phyloP scores from a whole-genome alignment of 148 eudicot genomes.

The Cornus suecica region DNA sequence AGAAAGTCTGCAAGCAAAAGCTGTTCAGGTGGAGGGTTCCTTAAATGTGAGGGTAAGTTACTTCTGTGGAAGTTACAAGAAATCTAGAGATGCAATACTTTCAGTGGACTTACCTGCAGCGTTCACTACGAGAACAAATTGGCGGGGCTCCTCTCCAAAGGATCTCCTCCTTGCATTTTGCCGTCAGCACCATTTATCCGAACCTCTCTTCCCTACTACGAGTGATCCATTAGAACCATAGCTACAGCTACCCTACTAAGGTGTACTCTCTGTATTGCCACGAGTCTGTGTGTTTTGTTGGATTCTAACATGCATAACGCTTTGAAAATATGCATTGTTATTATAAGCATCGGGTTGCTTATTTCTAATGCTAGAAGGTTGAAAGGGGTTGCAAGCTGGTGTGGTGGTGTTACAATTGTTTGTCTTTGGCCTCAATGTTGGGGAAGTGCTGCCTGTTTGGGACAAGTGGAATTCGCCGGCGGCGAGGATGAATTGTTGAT shows the following conservation, averaged over 20 bases:
- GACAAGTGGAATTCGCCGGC: too few relatives aligned
- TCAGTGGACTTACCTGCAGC: conserved; percentile 67
- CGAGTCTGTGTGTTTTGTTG: too few relatives aligned
- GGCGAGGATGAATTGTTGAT: too few relatives aligned
- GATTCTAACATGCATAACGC: conserved; percentile 18
- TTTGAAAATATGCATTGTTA: too few relatives aligned
- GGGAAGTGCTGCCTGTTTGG: too few relatives aligned
- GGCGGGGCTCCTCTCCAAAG: conserved; percentile 90
- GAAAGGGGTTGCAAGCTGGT: too few relatives aligned
- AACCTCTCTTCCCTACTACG: conserved; percentile 56
- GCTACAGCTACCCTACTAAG: conserved; percentile 23
- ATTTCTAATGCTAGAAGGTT: too few relatives aligned
- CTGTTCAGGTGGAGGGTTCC: conserved; percentile 30
- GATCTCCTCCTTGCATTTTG: conserved; percentile 77
- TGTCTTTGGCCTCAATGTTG: too few relatives aligned
- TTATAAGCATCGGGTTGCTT: too few relatives aligned
- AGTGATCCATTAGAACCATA: conserved; percentile 28
- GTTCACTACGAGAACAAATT: conserved; percentile 63
- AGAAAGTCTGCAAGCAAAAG: conserved; percentile 19
- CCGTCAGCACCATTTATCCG: conserved; percentile 77
- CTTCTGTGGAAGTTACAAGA: conserved; percentile 64
- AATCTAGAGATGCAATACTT: conserved; percentile 78
- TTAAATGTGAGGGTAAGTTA: conserved; percentile 83
- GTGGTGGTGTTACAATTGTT: too few relatives aligned
- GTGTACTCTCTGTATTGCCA: too few relatives aligned